Evolutionary conservation across 768 basidiomycete genomes (phyloP), one percentile per base, ranked within the genome.

Genomic region (Leccinum obscurum): DNA sequence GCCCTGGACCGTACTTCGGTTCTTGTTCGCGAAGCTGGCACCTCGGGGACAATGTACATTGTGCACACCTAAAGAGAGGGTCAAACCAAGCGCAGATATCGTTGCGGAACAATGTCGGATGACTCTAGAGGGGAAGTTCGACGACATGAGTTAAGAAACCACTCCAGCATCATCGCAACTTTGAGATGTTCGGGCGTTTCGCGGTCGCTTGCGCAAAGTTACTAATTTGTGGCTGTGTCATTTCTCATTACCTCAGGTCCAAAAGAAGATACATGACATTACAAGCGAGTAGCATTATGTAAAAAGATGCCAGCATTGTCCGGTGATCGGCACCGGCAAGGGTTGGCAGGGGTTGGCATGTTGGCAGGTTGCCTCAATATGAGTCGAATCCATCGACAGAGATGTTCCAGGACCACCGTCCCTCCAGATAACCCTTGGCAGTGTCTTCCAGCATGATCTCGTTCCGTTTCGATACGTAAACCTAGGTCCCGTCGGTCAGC

Each of bases 401-500:
- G 3, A 77, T 77, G 69, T 93, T 93, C 93, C 92, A 94, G 64
- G 67, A 80, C 93, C 93, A 95, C 59, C 93, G 77, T 10, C 85
- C 91, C 54, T 97, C 95, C 46, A 87, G 73, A 77, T 92, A 95
- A 5, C 95, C 95, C 61, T 82, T 85, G 0, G 95, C 91, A 0
- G 96, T 98, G 74, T 98, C 97, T 68, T 96, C 93, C 37, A 98
- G 77, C 65, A 99, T 83, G 68, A 98, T 95, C 73, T 94, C 90
- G 73, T 97, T 95, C 34, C 97, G 84, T 77, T 95, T 98, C 77
- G 94, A 88, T n/a, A 98, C 95, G 70, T 98, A 98, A 17, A 93
- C 88, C 83, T 91, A 62, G 52, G 53, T 30, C 22, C 22, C 13
- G 26, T 26, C 48, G 15, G 14, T 54, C 30, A 30, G 6, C 10